Base-by-base conservation (phyloP, 495 filamentous ascomycete genomes). In the Chaetomidium leptoderma region DNA sequence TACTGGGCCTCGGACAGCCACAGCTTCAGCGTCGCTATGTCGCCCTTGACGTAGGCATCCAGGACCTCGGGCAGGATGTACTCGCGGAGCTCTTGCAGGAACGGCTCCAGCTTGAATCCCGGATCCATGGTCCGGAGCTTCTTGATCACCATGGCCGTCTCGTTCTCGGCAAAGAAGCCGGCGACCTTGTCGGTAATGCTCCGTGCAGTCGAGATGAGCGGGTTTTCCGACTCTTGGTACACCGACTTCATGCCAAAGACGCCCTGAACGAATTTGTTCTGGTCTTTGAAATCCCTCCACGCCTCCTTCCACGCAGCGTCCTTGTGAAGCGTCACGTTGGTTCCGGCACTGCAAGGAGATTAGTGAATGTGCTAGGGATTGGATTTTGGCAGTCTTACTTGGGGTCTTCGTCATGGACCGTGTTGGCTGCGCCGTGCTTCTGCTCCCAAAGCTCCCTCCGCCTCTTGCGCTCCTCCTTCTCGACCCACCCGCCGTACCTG, bases 71-170 rank as follows among this genome's bases (percentile, higher is more conserved):
- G 93, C 7, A 98, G 81, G 59, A 97, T 97, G 72, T 97, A 98
- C 75, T 97, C 95, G 64, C 93, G 87, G 73, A 98, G 87, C 57
- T 98, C 93, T 50, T 87, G 84, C 35, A 97, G 75, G 78, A 97
- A 98, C 0, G 89, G 84, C 69, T 98, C 93, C 68, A 96, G 81
- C 70, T 96, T 89, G 80, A 98, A 98, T 55, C 78, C 84, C 13
- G 93, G 95, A 64, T 98, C 95, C 83, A 97, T 95, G 59, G 90
- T 84, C n/a, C 91, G 84, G 76, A 98, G 92, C 71, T 91, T 95
- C 76, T 95, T 96, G 78, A 98, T 92, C 3, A 98, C 93, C 78
- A 81, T 85, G 16, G 93, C 93, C 11, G 93, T 96, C 73, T 98
- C 93, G 71, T 96, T 98, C 70, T 97, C 93, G 35, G 93, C 93